Evolutionary conservation across 371 early-diverging fungal species (phyloP), one percentile per base, ranked within the genome.

Genomic region (Mortierella sp.): DNA sequence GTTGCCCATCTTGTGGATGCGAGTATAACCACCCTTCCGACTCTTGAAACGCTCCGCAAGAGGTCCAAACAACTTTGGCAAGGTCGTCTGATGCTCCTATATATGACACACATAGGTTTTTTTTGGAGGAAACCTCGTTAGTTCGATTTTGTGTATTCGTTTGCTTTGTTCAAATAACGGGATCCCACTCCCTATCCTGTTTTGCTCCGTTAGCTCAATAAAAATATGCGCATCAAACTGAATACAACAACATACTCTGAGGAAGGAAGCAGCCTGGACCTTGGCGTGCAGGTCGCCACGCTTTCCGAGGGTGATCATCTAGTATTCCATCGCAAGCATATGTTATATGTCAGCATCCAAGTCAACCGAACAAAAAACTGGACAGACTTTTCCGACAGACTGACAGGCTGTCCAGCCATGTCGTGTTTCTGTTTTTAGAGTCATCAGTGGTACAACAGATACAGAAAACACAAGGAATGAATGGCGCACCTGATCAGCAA

Each of bases 21-120:
- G 93, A 15, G 95, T 95, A 82, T 95, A 98, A 24, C 97, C 98
- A 56, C 97, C 97, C 28, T 83, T 78, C 31, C 95, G 90, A 31
- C 75, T 82, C 50, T 87, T 83, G 82, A 92, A 98, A 21, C 97
- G 90, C 53, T 90, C 87, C 14, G 94, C 95, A 26, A 97, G 86
- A 34, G 94, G 89, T 31, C 89, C 87, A 69, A 94, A 91, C 46
- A 98, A 83, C 75, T 94, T 93, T 26, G 97, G 95, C 32, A 97
- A 75, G 0, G 93, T 92, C 4, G 82, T 63, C 66, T 83, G 79
- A 60, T 87, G 89, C 57, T 90, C 88, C 85, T 91, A 85, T 39
- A 56, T 41, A 17, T 39, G 5, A 39, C 39, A 39, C 39, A 39
- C 39, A 39, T 39, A n/a, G n/a, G n/a, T n/a, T n/a, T n/a, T n/a